Percentiles rank a stretch among this genome's conserved stretches.
These are phyloP conservation scores for Candida chilensis DNA, from an alignment of 805 yeast species.

Conservation along the genomic window DNA sequence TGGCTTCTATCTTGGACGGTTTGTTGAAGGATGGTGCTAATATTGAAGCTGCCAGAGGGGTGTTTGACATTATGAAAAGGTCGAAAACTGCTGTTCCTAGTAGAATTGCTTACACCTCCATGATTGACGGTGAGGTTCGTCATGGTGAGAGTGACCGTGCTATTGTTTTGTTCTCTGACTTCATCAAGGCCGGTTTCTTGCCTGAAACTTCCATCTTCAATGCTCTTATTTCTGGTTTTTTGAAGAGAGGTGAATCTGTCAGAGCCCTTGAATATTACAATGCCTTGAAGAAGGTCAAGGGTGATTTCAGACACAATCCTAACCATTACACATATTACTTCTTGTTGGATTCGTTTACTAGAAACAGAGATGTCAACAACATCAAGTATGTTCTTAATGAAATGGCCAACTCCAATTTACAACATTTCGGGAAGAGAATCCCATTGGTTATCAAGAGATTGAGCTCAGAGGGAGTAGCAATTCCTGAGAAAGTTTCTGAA, in stretches of 20 bases:
- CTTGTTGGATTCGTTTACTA: conserved; percentile 28
- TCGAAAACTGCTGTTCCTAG: conserved; percentile 18
- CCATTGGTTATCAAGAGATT: conserved; percentile 20
- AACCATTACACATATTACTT: conserved; percentile 41
- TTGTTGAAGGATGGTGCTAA: conserved; percentile 38
- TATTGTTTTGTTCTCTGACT: conserved; percentile 20
- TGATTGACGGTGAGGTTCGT: conserved; percentile 37
- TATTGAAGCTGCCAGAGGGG: conserved; percentile 37
- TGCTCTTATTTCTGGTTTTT: conserved; percentile 21
- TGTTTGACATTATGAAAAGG: conserved; percentile 32
- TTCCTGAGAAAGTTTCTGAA: too few relatives aligned
- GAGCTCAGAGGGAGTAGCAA: conserved; percentile 6
- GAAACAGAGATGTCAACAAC: conserved; percentile 16
- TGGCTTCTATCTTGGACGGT: conserved; percentile 44
- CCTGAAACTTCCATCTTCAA: conserved; percentile 31
- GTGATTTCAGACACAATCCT: conserved; percentile 18
- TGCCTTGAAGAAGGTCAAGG: conserved; percentile 15
- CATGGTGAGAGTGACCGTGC: conserved; percentile 24
- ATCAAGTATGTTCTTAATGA: conserved; percentile 27
- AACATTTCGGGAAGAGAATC: conserved; percentile 25
- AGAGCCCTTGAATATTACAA: conserved; percentile 31
- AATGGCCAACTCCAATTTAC: conserved; percentile 16
- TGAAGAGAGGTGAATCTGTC: conserved; percentile 16
- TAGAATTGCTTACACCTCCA: conserved; percentile 29
- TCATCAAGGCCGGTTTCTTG: conserved; percentile 18